phyloP scores from a whole-genome alignment of 306 rosid species.

The Sicyos edulis region DNA sequence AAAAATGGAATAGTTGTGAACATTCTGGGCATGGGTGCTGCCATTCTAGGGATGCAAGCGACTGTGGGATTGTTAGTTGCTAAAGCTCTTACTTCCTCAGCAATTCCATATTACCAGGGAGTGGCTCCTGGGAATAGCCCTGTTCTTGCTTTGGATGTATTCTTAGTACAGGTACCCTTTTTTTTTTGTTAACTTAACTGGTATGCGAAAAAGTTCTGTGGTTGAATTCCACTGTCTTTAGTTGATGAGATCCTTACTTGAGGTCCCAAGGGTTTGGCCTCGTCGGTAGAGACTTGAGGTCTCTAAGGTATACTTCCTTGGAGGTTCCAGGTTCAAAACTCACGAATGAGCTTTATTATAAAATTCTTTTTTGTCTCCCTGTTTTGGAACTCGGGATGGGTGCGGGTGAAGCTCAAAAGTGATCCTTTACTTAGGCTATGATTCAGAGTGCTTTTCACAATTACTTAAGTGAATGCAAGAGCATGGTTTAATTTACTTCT shows the following conservation, averaged over 20 bases:
- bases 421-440: background rate
- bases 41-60: conserved; percentile 95
- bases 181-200: conserved; percentile 1
- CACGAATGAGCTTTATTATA: too few relatives aligned
- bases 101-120: conserved; percentile 83
- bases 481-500: background rate
- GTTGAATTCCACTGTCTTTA: background rate
- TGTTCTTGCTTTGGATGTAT: conserved; percentile 92
- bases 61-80: conserved; percentile 90
- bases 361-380: too few relatives aligned
- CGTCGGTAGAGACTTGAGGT: too few relatives aligned
- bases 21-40: conserved; percentile 91
- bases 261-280: background rate
- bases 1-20: conserved; percentile 72
- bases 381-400: too few relatives aligned
- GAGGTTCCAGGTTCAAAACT: too few relatives aligned
- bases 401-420: too few relatives aligned
- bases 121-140: conserved; percentile 78
- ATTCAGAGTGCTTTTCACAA: background rate
- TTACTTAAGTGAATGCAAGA: background rate
- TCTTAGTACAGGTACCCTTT: conserved; percentile 78
- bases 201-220: background rate
- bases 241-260: background rate
- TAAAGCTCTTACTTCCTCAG: conserved; percentile 87
- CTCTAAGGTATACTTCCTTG: too few relatives aligned